Base-by-base conservation (phyloP, 345 rosid genomes). In the Crucihimalaya himalaica region DNA sequence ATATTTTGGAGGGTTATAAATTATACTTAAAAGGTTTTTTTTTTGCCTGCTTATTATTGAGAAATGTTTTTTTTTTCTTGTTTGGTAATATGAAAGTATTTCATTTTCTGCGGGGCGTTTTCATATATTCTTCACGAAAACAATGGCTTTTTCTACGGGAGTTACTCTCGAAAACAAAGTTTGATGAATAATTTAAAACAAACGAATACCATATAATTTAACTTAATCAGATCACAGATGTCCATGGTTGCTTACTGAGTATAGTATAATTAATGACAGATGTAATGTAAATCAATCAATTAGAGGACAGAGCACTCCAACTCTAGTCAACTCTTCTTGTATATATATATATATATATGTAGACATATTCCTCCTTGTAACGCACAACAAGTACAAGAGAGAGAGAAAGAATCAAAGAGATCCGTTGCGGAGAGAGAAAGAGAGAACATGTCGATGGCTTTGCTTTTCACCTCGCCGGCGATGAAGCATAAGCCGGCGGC, bases 361-460 rank as follows among this genome's bases (percentile, higher is more conserved):
- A 75, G 40, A 75, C 0, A 45, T 51, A 75, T 75, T 62, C 51
- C 65, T 43, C 23, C 34, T 62, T 61, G 74, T 76, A 69, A 76
- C 70, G 70, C 79, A 21, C 55, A 70, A 47, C 54, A 70, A 55
- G 43, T 52, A 46, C 58, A 11, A 43, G 20, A 54, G 28, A 64
- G 60, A 68, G n/a, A 75, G 57, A 75, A 29, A 77, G 58, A 72
- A 53, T 63, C 68, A 31, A 23, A 67, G 60, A 76, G 60, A 53
- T 43, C 70, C 42, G 55, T 63, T 16, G 48, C 11, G 6, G 57
- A 20, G 35, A 27, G 51, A 66, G 34, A 42, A 23, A 70, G 47
- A 29, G 66, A 63, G 66, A 27, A 62, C 51, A 76, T 70, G 76
- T 57, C 76, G 68, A 71, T 65, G 42, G 72, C 63, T 71, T 64